Conservation (phyloP, 768 basidiomycete genomes). For the Lepiota venenata region DNA sequence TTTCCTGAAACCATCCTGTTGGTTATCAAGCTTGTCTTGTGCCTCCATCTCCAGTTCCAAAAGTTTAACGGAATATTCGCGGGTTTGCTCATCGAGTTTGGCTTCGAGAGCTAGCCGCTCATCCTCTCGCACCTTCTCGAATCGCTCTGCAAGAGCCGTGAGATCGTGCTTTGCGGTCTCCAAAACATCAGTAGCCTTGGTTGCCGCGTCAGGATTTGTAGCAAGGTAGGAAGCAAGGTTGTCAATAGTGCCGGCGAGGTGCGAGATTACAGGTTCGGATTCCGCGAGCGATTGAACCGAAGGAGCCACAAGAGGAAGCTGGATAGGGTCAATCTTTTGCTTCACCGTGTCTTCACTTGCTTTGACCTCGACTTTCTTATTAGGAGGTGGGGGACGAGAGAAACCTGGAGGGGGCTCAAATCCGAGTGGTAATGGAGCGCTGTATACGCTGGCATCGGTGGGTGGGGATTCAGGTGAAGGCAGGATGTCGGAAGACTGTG, state of each 20-base stretch:
- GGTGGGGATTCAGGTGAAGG: conserved; percentile 23
- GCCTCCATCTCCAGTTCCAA: conserved; percentile 83
- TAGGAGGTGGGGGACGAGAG: conserved; percentile 54
- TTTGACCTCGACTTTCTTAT: conserved; percentile 23
- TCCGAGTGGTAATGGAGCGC: conserved; percentile 80
- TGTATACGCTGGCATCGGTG: conserved; percentile 51
- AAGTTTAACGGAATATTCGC: conserved; percentile 79
- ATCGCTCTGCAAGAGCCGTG: conserved; percentile 67
- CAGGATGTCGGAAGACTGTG: conserved; percentile 15
- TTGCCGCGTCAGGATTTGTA: conserved; percentile 62
- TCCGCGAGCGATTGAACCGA: conserved; percentile 64
- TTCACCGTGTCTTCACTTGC: conserved; percentile 12
- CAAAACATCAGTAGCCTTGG: conserved; percentile 71
- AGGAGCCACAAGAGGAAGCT: conserved; percentile 79
- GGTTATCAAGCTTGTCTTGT: conserved; percentile 79
- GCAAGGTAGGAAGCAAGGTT: conserved; percentile 82
- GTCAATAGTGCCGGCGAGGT: conserved; percentile 92
- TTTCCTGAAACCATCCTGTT: conserved; percentile 83
- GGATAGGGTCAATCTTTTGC: conserved; percentile 19
- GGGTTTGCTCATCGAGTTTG: conserved; percentile 76
- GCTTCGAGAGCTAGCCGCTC: conserved; percentile 64
- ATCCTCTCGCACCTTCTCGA: conserved; percentile 77
- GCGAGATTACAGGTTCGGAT: conserved; percentile 90
- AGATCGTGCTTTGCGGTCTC: conserved; percentile 81
- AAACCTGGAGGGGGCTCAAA: conserved; percentile 94